A percentile compares a stretch with the other conserved stretches of the same genome.
Evolutionary conservation across 1,284 basidiomycete genomes (phyloP).

Genomic region (Blastosporella zonata): DNA sequence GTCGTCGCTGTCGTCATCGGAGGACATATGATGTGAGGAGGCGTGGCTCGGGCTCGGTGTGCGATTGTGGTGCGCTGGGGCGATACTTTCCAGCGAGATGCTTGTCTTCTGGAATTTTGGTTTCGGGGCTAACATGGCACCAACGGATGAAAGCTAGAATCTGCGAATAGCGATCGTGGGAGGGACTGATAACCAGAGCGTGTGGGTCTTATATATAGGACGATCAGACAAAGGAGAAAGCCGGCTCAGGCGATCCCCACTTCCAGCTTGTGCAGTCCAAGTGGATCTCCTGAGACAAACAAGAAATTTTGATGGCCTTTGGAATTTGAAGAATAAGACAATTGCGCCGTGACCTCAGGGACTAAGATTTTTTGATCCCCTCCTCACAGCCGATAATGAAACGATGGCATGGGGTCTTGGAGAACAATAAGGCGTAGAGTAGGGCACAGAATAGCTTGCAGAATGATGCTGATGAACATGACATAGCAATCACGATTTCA

Average conservation of each 20-base stretch:
- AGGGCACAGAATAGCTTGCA: slow-evolving; percentile 1
- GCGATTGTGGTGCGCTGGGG: slow-evolving; percentile 11
- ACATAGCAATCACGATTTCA: background rate
- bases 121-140: slow-evolving; percentile 5
- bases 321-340: slow-evolving; percentile 10
- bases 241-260: background rate
- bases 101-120: slow-evolving; percentile 3
- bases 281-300: slow-evolving; percentile 5
- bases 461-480: slow-evolving; percentile 1
- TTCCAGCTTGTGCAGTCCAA: background rate
- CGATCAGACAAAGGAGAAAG: slow-evolving; percentile 8
- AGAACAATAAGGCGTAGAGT: slow-evolving; percentile 18
- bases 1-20: slow-evolving; percentile 25
- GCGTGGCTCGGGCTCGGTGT: slow-evolving; percentile 5
- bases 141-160: background rate
- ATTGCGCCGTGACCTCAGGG: slow-evolving; percentile 11
- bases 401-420: slow-evolving; percentile 6
- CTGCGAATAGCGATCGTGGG: background rate
- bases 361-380: background rate
- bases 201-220: slow-evolving; percentile 8
- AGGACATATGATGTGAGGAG: slow-evolving; percentile 26
- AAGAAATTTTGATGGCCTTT: slow-evolving; percentile 5
- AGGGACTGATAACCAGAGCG: background rate
- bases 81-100: background rate
- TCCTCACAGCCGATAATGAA: slow-evolving; percentile 3